Conservation (phyloP, 2,329 filamentous ascomycete species). For the Aspergillus sp. region DNA sequence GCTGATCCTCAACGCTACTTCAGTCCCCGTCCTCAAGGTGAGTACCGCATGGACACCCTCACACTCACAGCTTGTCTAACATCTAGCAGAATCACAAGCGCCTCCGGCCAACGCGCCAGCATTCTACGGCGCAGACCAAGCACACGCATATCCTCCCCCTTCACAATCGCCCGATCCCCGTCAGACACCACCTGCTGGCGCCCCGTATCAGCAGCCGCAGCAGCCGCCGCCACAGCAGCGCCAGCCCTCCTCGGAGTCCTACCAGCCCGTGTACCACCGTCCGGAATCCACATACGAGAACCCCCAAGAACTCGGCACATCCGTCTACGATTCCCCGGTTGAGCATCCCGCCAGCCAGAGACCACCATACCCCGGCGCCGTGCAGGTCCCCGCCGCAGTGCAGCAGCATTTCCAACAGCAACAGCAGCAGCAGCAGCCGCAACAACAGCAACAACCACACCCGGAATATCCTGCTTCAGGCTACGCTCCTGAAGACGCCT, state of each 20-base stretch:
- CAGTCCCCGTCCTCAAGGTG: slow-evolving; percentile 54
- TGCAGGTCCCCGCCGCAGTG: slow-evolving; percentile 28
- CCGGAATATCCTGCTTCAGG: slow-evolving; percentile 44
- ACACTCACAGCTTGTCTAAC: slow-evolving; percentile 22
- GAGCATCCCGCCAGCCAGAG: slow-evolving; percentile 39
- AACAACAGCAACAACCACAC: slow-evolving; percentile 32
- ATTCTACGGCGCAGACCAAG: slow-evolving; percentile 66
- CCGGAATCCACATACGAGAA: slow-evolving; percentile 70
- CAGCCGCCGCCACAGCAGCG: slow-evolving; percentile 53
- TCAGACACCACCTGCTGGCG: slow-evolving; percentile 37
- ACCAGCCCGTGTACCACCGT: slow-evolving; percentile 52
- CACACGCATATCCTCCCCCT: slow-evolving; percentile 43
- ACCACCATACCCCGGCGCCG: slow-evolving; percentile 33
- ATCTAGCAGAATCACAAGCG: slow-evolving; percentile 28
- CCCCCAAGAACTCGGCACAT: slow-evolving; percentile 76
- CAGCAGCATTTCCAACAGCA: slow-evolving; percentile 37
- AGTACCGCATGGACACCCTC: slow-evolving; percentile 12
- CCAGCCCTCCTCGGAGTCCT: slow-evolving; percentile 53
- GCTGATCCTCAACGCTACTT: slow-evolving; percentile 71
- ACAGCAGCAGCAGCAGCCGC: slow-evolving; percentile 26
- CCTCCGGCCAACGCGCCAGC: slow-evolving; percentile 55
- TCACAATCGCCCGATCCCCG: slow-evolving; percentile 46
- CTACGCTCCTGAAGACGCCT: slow-evolving; percentile 41
- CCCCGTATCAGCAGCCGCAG: slow-evolving; percentile 41
- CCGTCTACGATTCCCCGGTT: slow-evolving; percentile 74